These are phyloP conservation scores for Sambucus nigra DNA, from an alignment of 129 eudicot genomes.

Conservation along the genomic window DNA sequence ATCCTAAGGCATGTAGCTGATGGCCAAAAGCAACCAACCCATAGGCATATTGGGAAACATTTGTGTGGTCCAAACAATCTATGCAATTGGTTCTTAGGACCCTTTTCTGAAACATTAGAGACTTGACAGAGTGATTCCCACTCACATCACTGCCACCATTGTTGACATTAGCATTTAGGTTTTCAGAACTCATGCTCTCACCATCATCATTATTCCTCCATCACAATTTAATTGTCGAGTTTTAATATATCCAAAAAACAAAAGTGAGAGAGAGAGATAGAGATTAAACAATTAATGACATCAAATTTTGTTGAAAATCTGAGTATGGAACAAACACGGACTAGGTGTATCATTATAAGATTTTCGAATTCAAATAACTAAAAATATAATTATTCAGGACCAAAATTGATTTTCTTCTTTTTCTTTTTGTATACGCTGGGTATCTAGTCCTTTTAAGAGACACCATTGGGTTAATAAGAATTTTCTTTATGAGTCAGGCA, in stretches of 20 bases:
- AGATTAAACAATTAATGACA: not conserved
- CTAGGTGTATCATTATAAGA: not conserved
- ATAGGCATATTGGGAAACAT: slow-evolving; percentile 85
- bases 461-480: no score
- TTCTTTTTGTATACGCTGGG: no score
- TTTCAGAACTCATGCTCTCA: slow-evolving; percentile 19
- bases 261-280: not conserved
- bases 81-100: slow-evolving; percentile 91
- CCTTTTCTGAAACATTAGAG: slow-evolving; percentile 59
- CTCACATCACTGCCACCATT: slow-evolving; percentile 9
- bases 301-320: not conserved
- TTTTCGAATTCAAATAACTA: no score
- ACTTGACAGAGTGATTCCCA: slow-evolving; percentile 26
- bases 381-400: no score
- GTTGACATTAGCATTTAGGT: slow-evolving; percentile 12
- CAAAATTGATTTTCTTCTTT: no score
- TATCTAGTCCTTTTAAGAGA: no score
- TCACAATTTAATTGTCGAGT: slow-evolving; percentile 9
- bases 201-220: slow-evolving; percentile 38
- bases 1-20: slow-evolving; percentile 74
- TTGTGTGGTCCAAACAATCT: slow-evolving; percentile 96
- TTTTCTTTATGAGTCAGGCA: not conserved
- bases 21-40: slow-evolving; percentile 94
- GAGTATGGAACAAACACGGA: not conserved
- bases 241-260: no score